A percentile compares a stretch with the other conserved stretches of the same genome.
phyloP scores from a whole-genome alignment of 345 rosid species.

The Syzygium oleosum region DNA sequence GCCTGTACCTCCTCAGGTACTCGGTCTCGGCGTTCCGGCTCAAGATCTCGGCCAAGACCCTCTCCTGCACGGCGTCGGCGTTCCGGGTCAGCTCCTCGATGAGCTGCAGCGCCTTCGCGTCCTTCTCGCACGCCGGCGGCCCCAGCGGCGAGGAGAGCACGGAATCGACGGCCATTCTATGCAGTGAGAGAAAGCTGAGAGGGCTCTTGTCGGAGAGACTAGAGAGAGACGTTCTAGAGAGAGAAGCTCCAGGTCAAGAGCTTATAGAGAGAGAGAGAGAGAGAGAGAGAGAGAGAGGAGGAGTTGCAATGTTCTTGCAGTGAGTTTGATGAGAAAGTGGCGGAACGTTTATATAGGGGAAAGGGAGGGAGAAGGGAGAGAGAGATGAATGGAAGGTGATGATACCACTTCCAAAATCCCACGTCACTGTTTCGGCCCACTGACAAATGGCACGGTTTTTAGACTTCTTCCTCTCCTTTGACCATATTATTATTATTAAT shows the following conservation, averaged over 20 bases:
- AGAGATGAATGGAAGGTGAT: not conserved
- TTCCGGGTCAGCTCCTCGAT: constrained; percentile 74
- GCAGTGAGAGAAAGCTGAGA: not conserved
- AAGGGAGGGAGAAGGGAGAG: not conserved
- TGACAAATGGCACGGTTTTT: not conserved
- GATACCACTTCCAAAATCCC: not conserved
- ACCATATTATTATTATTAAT: not conserved
- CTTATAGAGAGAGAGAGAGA: not conserved
- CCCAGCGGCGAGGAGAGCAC: constrained; percentile 50
- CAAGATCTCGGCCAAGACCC: constrained; percentile 56
- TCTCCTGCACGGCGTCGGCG: constrained; percentile 57
- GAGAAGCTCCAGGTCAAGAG: not conserved
- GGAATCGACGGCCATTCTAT: constrained; percentile 63
- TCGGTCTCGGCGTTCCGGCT: constrained; percentile 55
- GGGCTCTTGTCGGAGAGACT: not conserved
- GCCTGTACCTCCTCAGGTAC: constrained; percentile 52
- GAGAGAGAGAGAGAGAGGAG: not conserved
- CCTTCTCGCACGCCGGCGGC: constrained; percentile 73
- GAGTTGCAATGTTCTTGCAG: not conserved
- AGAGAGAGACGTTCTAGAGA: not conserved
- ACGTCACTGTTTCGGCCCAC: not conserved
- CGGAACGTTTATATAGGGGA: not conserved
- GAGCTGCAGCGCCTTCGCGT: constrained; percentile 64
- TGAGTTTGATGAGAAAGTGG: not conserved
- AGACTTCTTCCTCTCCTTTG: not conserved